Base-by-base conservation (phyloP, 129 eudicot species). In the Flaveria sonorensis region DNA sequence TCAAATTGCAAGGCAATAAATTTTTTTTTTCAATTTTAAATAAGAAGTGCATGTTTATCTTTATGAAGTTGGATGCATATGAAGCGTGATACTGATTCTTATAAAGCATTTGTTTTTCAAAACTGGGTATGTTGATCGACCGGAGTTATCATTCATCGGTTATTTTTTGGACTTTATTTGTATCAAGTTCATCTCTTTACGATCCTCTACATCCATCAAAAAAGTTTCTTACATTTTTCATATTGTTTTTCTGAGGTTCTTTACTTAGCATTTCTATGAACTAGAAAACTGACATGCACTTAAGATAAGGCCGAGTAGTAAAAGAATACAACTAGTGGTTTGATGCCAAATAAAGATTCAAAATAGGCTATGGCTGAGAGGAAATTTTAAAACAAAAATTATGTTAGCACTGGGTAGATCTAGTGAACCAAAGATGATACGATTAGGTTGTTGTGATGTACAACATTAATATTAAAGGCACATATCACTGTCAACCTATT, bases 401-500 rank as follows among this genome's bases (percentile, higher is more conserved):
- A 36, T 57, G 32, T 57, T 57, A 20, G 64, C 62, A 71, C 36
- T 21, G 14, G 43, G 43, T 53, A 51, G 26, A n/a, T 72, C 14
- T n/a, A 32, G 40, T 32, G 28, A 52, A n/a, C 30, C 43, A 23
- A 40, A 56, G 53, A 73, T 8, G 77, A 73, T 40, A 53, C 36
- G 76, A 4, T 56, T 73, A 56, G 77, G 53, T 11, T 61, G n/a
- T 14, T 61, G 67, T 39, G 43, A 13, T 73, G 21, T 40, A 52
- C 67, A 55, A 36, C 16, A 14, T 53, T 72, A 50, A 42, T 73
- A 59, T 20, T 40, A 42, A 18, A 55, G 67, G 9, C 13, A 28
- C 65, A 39, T 72, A 40, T 57, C 48, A 53, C 76, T 66, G 12
- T 53, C 40, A 56, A 21, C 7, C 10, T 19, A 30, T 11, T 51